A percentile compares a stretch with the other conserved stretches of the same genome.
Evolutionary conservation across 2,329 filamentous ascomycete genomes (phyloP).

Genomic region (Oidium heveae): DNA sequence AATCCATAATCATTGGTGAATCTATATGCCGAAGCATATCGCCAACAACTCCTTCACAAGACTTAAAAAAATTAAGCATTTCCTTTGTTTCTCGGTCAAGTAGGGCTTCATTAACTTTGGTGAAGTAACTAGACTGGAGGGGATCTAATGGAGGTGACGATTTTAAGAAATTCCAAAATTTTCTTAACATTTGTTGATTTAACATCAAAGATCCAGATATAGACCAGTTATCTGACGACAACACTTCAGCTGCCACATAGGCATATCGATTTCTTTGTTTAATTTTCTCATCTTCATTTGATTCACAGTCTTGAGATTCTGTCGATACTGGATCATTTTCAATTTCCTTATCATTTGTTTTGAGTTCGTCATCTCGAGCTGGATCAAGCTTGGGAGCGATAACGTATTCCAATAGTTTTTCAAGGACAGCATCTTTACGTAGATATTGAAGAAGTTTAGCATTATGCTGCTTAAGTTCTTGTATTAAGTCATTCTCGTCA

Average conservation of each 20-base stretch:
- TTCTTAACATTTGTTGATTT: constrained; percentile 48
- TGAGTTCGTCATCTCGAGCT: constrained; percentile 20
- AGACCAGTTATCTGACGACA: constrained; percentile 91
- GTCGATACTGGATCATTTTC: constrained; percentile 23
- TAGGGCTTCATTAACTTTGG: constrained; percentile 93
- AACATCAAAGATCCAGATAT: constrained; percentile 84
- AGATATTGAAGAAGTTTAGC: constrained; percentile 92
- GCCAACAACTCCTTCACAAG: constrained; percentile 53
- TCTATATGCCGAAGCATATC: constrained; percentile 85
- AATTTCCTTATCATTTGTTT: constrained; percentile 18
- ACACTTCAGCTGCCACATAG: constrained; percentile 74
- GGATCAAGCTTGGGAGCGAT: constrained; percentile 48
- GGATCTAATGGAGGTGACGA: constrained; percentile 69
- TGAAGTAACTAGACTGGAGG: constrained; percentile 90
- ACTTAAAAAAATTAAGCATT: constrained; percentile 78
- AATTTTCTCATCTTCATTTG: constrained; percentile 51
- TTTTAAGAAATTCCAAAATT: constrained; percentile 81
- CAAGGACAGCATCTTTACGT: constrained; percentile 62
- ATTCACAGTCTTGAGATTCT: constrained; percentile 16
- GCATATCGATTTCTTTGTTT: constrained; percentile 85
- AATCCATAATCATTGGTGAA: constrained; percentile 94
- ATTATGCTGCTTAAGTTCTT: constrained; percentile 96
- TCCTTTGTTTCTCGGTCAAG: constrained; percentile 96
- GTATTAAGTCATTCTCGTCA: constrained; percentile 85
- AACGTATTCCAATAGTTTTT: constrained; percentile 75